These are phyloP conservation scores for Bryoglossum gracile DNA, from an alignment of 495 filamentous ascomycete genomes.

Conservation along the genomic window DNA sequence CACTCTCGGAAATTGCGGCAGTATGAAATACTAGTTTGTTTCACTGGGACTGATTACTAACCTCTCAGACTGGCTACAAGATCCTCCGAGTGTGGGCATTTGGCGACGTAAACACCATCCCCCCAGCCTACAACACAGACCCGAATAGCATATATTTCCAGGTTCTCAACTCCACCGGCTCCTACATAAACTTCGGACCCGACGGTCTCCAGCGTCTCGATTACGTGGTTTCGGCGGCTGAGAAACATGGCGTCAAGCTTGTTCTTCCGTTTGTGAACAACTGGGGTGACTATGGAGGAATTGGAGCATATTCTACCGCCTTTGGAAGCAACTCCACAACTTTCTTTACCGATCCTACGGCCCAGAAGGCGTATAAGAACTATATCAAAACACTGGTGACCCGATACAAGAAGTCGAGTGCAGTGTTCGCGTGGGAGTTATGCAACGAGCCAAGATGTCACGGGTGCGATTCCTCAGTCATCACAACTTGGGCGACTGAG, in stretches of 20 bases:
- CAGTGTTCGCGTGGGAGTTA: slow-evolving; percentile 56
- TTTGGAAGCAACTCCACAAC: slow-evolving; percentile 25
- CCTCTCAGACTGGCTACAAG: slow-evolving; percentile 35
- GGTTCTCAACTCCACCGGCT: slow-evolving; percentile 26
- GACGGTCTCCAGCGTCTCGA: slow-evolving; percentile 60
- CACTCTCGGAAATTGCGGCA: slow-evolving; percentile 31
- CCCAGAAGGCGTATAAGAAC: slow-evolving; percentile 44
- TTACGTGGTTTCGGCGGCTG: slow-evolving; percentile 44
- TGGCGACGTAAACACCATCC: slow-evolving; percentile 40
- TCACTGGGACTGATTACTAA: neutral
- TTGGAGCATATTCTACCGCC: slow-evolving; percentile 47
- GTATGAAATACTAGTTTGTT: slow-evolving; percentile 7
- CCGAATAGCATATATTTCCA: slow-evolving; percentile 29
- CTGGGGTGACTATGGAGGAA: slow-evolving; percentile 61
- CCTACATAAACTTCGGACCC: slow-evolving; percentile 37
- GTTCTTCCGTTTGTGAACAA: slow-evolving; percentile 52
- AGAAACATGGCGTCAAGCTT: slow-evolving; percentile 45
- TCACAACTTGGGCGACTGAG: slow-evolving; percentile 45
- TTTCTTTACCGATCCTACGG: slow-evolving; percentile 28
- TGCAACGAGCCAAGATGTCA: slow-evolving; percentile 55
- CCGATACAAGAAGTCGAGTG: slow-evolving; percentile 43
- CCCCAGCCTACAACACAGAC: slow-evolving; percentile 24
- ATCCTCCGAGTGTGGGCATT: slow-evolving; percentile 52
- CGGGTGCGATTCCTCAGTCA: slow-evolving; percentile 42
- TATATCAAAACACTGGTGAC: slow-evolving; percentile 50